These are phyloP conservation scores for Amauroascus niger DNA, from an alignment of 2,329 filamentous ascomycete species.

Conservation along the genomic window DNA sequence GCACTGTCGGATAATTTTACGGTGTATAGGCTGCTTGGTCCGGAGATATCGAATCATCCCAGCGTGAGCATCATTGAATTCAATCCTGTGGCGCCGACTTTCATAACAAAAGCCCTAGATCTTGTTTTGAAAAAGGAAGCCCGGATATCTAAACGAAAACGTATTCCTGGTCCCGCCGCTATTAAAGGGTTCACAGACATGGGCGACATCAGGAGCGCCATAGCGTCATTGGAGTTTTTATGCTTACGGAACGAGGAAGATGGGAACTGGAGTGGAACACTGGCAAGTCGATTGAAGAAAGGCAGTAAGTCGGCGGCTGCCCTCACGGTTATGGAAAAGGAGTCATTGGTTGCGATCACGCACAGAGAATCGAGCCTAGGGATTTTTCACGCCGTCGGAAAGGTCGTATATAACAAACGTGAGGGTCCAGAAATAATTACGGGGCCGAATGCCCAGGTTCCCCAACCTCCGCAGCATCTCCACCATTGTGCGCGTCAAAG, in stretches of 20 bases:
- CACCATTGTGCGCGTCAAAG: constrained; percentile 50
- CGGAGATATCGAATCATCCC: constrained; percentile 73
- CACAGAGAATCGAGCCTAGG: constrained; percentile 83
- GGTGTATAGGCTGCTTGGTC: constrained; percentile 76
- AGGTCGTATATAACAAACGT: constrained; percentile 93
- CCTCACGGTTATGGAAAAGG: constrained; percentile 66
- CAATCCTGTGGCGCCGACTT: constrained; percentile 79
- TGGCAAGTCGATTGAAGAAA: constrained; percentile 59
- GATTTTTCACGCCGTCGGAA: constrained; percentile 92
- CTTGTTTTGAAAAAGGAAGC: constrained; percentile 77
- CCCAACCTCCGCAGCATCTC: constrained; percentile 52
- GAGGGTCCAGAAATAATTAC: constrained; percentile 42
- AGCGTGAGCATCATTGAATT: constrained; percentile 77
- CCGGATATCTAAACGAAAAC: constrained; percentile 61
- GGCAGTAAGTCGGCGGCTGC: constrained; percentile 35
- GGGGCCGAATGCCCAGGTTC: constrained; percentile 33
- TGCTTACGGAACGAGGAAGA: constrained; percentile 71
- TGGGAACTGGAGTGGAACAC: constrained; percentile 63
- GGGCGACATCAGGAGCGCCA: constrained; percentile 86
- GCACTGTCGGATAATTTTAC: constrained; percentile 86
- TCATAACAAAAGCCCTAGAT: constrained; percentile 75
- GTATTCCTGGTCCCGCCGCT: constrained; percentile 67
- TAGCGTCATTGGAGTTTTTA: constrained; percentile 84
- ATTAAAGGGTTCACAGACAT: constrained; percentile 72
- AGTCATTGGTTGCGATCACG: constrained; percentile 70